Evolutionary conservation across 2,329 filamentous ascomycete genomes (phyloP).

Genomic region (Didymella keratinophila): DNA sequence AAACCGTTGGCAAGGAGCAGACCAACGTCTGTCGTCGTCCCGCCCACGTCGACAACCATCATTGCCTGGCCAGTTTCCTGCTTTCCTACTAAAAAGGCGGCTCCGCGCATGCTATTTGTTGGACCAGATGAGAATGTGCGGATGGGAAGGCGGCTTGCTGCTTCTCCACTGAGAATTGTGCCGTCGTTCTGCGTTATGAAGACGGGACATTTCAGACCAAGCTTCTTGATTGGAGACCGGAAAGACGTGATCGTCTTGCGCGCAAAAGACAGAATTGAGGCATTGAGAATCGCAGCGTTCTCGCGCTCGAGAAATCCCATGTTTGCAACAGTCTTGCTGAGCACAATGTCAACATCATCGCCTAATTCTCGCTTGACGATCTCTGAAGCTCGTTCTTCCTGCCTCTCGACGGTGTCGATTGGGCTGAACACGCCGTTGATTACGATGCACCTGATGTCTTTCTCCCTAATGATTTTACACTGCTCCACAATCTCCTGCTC

Average conservation of each 20-base stretch:
- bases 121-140: constrained; percentile 61
- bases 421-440: constrained; percentile 67
- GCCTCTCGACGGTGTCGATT: constrained; percentile 61
- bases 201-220: constrained; percentile 57
- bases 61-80: constrained; percentile 54
- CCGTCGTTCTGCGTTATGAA: constrained; percentile 64
- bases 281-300: constrained; percentile 61
- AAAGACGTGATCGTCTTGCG: constrained; percentile 57
- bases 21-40: constrained; percentile 71
- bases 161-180: constrained; percentile 57
- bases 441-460: constrained; percentile 58
- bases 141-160: constrained; percentile 59
- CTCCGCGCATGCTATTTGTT: constrained; percentile 63
- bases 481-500: constrained; percentile 56
- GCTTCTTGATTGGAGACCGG: constrained; percentile 55
- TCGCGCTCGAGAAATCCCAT: constrained; percentile 60
- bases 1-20: constrained; percentile 68
- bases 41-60: constrained; percentile 72
- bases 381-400: constrained; percentile 60
- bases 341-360: constrained; percentile 58
- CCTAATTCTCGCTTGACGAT: constrained; percentile 59
- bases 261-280: constrained; percentile 58
- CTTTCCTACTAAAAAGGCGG: constrained; percentile 51
- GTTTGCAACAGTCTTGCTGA: constrained; percentile 61
- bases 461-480: constrained; percentile 55